Conservation (phyloP, 352 stramenopile genomes). For the Albugo laibachii region DNA sequence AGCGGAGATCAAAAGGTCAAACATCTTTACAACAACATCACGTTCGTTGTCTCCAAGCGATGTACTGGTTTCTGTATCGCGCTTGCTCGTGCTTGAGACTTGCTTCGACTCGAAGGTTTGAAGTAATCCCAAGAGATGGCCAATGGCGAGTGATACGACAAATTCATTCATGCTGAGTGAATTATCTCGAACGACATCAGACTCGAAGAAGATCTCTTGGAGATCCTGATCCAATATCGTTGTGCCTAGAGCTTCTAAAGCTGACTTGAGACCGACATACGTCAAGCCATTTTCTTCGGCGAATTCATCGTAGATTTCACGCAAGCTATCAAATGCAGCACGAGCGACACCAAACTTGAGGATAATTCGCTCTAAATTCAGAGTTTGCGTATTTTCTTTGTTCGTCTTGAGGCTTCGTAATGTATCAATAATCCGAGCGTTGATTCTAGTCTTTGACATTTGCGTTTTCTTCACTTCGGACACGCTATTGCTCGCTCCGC, state of each 20-base stretch:
- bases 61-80: slow-evolving; percentile 3
- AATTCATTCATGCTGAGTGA: slow-evolving; percentile 75
- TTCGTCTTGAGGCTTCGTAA: slow-evolving; percentile 36
- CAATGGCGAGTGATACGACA: slow-evolving; percentile 63
- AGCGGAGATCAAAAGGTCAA: slow-evolving; percentile 68
- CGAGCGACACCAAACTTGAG: slow-evolving; percentile 44
- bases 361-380: slow-evolving; percentile 62
- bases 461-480: not conserved
- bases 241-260: slow-evolving; percentile 28
- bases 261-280: slow-evolving; percentile 43
- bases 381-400: slow-evolving; percentile 19
- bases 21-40: slow-evolving; percentile 35
- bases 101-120: slow-evolving; percentile 13
- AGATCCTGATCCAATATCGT: slow-evolving; percentile 49
- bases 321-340: slow-evolving; percentile 41
- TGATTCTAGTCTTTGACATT: slow-evolving; percentile 20
- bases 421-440: slow-evolving; percentile 42
- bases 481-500: not conserved
- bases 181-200: slow-evolving; percentile 78
- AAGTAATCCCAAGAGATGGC: slow-evolving; percentile 64
- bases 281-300: slow-evolving; percentile 33
- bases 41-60: slow-evolving; percentile 14
- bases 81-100: not conserved
- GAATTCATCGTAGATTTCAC: slow-evolving; percentile 42
- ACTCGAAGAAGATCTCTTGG: slow-evolving; percentile 72